These are phyloP conservation scores for Podaxis carcinomalis DNA, from an alignment of 768 basidiomycete genomes.

Conservation along the genomic window DNA sequence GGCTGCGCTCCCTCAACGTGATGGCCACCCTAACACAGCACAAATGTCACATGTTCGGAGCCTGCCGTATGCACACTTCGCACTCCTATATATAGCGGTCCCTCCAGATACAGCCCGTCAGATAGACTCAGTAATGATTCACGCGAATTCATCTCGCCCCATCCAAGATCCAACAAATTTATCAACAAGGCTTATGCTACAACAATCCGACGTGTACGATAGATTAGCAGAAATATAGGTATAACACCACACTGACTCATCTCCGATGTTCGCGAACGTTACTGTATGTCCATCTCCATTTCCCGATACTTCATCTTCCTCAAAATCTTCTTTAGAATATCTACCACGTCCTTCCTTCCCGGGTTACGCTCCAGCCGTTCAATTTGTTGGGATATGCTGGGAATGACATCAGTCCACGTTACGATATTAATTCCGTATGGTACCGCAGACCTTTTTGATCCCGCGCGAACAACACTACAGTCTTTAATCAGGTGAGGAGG, in stretches of 20 bases:
- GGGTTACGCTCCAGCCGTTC: conserved; percentile 19
- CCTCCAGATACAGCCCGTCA: background rate
- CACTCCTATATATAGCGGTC: background rate
- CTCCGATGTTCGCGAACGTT: background rate
- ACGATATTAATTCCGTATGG: background rate
- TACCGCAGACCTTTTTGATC: conserved; percentile 45
- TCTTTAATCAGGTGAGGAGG: conserved; percentile 44
- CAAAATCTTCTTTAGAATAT: conserved; percentile 20
- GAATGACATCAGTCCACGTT: conserved; percentile 16
- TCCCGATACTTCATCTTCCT: conserved; percentile 18
- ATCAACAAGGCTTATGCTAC: background rate
- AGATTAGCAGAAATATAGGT: background rate
- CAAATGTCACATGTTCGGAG: background rate
- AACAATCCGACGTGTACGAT: background rate
- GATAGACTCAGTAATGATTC: background rate
- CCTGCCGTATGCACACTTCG: background rate
- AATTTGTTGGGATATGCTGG: conserved; percentile 21
- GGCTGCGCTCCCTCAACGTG: background rate
- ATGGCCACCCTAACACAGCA: background rate
- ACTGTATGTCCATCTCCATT: background rate
- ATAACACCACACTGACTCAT: background rate
- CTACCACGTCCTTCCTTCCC: conserved; percentile 13
- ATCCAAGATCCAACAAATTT: background rate
- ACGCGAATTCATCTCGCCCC: background rate
- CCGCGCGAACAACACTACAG: conserved; percentile 52